These are phyloP conservation scores for Ceratobasidium theobromae DNA, from an alignment of 1,284 basidiomycete genomes.

Conservation along the genomic window DNA sequence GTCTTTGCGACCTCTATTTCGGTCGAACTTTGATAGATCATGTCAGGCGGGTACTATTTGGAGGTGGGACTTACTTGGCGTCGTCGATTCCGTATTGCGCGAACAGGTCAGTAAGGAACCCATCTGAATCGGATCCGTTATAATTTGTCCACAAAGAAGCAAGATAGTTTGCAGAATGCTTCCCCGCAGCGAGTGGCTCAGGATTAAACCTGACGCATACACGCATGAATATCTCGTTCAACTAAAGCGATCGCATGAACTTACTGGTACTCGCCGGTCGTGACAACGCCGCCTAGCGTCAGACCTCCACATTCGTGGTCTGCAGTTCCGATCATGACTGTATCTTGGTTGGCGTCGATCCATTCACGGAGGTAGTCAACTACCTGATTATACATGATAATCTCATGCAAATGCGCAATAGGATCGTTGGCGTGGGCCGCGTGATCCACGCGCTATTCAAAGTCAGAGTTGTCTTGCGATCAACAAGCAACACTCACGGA, in stretches of 20 bases:
- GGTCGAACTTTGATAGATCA: constrained; percentile 4
- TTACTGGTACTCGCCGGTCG: constrained; percentile 26
- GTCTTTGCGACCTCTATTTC: constrained; percentile 33
- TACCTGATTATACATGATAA: constrained; percentile 38
- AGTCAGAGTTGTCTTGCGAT: background rate
- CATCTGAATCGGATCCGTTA: constrained; percentile 37
- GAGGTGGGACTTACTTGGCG: constrained; percentile 33
- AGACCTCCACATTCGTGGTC: constrained; percentile 43
- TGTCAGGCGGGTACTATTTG: background rate
- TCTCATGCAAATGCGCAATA: constrained; percentile 41
- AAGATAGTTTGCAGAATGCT: constrained; percentile 41
- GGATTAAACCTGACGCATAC: constrained; percentile 36
- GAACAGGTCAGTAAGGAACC: constrained; percentile 32
- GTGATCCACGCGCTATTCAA: constrained; percentile 37
- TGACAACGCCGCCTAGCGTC: constrained; percentile 37
- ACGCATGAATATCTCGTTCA: background rate
- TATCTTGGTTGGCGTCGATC: constrained; percentile 39
- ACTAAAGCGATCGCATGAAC: background rate
- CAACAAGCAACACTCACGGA: constrained; percentile 4
- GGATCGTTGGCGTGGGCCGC: constrained; percentile 44
- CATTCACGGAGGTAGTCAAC: constrained; percentile 40
- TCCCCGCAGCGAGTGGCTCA: constrained; percentile 39
- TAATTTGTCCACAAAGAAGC: constrained; percentile 34
- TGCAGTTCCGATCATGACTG: constrained; percentile 40
- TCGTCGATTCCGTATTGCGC: constrained; percentile 37